phyloP scores from a whole-genome alignment of 164 flowering plant genomes.

The Berberis thunbergii region DNA sequence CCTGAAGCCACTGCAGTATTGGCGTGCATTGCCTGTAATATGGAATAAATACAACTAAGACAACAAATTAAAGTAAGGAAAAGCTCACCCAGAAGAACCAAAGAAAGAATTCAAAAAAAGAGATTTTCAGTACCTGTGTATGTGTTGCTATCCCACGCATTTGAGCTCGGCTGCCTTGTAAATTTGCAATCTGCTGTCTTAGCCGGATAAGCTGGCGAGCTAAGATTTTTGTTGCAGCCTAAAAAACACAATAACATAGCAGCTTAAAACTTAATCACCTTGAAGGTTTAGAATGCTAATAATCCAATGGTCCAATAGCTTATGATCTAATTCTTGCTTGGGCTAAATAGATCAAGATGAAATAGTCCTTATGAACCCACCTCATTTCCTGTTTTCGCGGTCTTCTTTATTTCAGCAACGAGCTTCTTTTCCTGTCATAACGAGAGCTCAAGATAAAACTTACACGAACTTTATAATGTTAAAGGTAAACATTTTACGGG shows the following conservation, averaged over 20 bases:
- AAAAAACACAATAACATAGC: slow-evolving; percentile 11
- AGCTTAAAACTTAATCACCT: background rate
- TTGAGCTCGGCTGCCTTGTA: slow-evolving; percentile 98
- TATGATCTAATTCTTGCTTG: too few species aligned
- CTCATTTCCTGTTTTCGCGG: slow-evolving; percentile 96
- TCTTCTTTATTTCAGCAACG: slow-evolving; percentile 84
- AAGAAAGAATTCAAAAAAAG: background rate
- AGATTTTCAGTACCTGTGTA: slow-evolving; percentile 52
- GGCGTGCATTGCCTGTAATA: slow-evolving; percentile 69
- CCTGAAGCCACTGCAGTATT: slow-evolving; percentile 84
- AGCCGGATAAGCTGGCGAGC: slow-evolving; percentile 93
- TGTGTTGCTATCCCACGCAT: slow-evolving; percentile 92
- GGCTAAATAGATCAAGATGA: too few species aligned
- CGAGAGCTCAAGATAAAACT: slow-evolving; percentile 1
- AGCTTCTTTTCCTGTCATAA: slow-evolving; percentile 82
- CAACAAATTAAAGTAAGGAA: background rate
- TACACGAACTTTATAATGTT: background rate
- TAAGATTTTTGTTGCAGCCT: slow-evolving; percentile 82
- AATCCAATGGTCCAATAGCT: too few species aligned
- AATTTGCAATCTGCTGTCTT: slow-evolving; percentile 79
- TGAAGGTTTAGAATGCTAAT: too few species aligned
- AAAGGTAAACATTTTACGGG: background rate
- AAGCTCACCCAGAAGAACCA: background rate
- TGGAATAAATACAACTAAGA: background rate
- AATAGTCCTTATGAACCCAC: slow-evolving; percentile 19